Percentiles rank a stretch among this genome's conserved stretches.
Conservation (phyloP, 2,329 filamentous ascomycete species). For the Helotiales sp. region DNA sequence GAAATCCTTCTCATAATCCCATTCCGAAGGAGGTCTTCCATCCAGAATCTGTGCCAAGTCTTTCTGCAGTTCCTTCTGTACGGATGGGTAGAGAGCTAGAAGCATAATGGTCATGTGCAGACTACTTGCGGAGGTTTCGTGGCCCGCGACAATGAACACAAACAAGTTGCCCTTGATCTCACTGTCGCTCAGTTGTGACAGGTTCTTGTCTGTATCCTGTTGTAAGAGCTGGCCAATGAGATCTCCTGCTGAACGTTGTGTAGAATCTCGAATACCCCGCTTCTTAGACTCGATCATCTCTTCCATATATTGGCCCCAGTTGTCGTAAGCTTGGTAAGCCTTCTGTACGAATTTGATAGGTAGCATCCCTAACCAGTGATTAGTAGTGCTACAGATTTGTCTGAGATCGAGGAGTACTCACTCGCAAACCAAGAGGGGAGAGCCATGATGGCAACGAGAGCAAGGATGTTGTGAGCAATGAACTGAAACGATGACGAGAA, state of each 20-base stretch:
- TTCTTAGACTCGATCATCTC: conserved; percentile 25
- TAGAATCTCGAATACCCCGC: conserved; percentile 8
- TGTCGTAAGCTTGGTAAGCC: conserved; percentile 21
- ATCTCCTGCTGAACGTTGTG: background rate
- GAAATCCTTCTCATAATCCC: conserved; percentile 72
- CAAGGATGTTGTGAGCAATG: conserved; percentile 13
- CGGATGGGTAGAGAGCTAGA: conserved; percentile 67
- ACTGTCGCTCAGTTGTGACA: conserved; percentile 46
- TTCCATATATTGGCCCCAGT: conserved; percentile 26
- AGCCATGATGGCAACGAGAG: background rate
- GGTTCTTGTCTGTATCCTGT: background rate
- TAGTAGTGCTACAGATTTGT: background rate
- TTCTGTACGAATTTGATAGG: conserved; percentile 4
- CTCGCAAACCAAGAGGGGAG: conserved; percentile 5
- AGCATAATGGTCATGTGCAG: conserved; percentile 72
- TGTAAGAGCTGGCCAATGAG: conserved; percentile 10
- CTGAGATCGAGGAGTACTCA: background rate
- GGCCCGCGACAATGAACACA: conserved; percentile 71
- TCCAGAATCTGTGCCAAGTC: conserved; percentile 70
- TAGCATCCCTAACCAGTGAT: background rate
- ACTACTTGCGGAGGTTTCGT: conserved; percentile 78
- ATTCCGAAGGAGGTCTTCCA: conserved; percentile 60
- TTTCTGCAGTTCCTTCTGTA: conserved; percentile 68
- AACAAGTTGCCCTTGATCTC: conserved; percentile 76
- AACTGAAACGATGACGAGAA: conserved; percentile 20